A percentile compares a stretch with the other conserved stretches of the same genome.
Conservation (phyloP, 768 basidiomycete genomes). For the Pleurotus tuoliensis region DNA sequence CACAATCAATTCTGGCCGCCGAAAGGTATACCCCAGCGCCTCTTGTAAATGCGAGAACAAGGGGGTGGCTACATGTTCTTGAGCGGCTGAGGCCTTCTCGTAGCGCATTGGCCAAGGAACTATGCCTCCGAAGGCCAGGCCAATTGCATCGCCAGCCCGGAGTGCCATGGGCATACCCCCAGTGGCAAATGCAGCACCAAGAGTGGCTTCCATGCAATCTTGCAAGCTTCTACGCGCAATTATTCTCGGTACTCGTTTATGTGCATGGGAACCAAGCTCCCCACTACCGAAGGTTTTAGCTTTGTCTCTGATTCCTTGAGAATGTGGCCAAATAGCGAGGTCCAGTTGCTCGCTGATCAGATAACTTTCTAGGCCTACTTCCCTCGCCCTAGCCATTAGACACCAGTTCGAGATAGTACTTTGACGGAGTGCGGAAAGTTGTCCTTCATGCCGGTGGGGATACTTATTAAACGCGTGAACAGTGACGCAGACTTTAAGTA, state of each 20-base stretch:
- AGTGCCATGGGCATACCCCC: conserved; percentile 74
- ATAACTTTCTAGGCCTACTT: conserved; percentile 58
- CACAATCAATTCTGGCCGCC: conserved; percentile 54
- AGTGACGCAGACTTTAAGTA: conserved; percentile 71
- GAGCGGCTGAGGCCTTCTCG: conserved; percentile 28
- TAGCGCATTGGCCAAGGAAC: conserved; percentile 67
- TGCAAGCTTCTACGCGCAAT: conserved; percentile 72
- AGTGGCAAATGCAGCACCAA: conserved; percentile 72
- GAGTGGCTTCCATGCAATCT: conserved; percentile 84
- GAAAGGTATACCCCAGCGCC: conserved; percentile 67
- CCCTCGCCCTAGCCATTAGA: conserved; percentile 63
- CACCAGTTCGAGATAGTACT: conserved; percentile 67
- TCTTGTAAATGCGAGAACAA: conserved; percentile 58
- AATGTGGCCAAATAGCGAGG: conserved; percentile 56
- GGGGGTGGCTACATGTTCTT: conserved; percentile 17
- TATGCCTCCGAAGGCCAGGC: conserved; percentile 69
- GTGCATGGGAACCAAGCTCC: conserved; percentile 9
- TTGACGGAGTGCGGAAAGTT: conserved; percentile 63
- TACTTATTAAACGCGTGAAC: conserved; percentile 76
- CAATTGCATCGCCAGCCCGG: conserved; percentile 57
- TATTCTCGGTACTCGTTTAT: conserved; percentile 35
- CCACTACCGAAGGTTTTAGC: conserved; percentile 10
- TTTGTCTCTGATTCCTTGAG: conserved; percentile 33
- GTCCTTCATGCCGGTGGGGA: conserved; percentile 80
- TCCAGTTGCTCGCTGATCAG: conserved; percentile 57